These are phyloP conservation scores for Xylaria cubensis DNA, from an alignment of 495 filamentous ascomycete species.

Conservation along the genomic window DNA sequence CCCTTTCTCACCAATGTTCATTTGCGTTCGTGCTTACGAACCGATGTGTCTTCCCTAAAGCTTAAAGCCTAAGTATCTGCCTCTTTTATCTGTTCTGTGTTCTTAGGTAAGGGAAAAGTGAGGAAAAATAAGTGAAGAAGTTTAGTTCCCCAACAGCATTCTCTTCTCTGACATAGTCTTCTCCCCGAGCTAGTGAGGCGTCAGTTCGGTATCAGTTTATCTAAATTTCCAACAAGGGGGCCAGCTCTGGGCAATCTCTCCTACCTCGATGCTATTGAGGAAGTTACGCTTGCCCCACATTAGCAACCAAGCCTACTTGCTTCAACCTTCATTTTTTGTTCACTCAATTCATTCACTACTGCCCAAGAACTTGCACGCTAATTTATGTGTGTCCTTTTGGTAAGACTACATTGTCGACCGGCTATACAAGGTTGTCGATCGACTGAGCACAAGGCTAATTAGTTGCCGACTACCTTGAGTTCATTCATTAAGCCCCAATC, in stretches of 20 bases:
- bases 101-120: background rate
- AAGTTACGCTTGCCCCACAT: conserved; percentile 17
- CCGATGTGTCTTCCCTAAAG: background rate
- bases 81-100: background rate
- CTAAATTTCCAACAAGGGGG: background rate
- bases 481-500: background rate
- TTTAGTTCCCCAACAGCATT: background rate
- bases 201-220: background rate
- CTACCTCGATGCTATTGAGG: conserved; percentile 7
- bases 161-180: background rate
- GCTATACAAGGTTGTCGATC: background rate
- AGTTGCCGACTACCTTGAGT: background rate
- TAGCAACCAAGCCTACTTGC: background rate
- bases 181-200: background rate
- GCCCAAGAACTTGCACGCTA: background rate
- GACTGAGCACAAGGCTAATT: background rate
- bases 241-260: background rate
- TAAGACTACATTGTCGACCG: background rate
- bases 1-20: background rate
- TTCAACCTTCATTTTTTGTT: conserved; percentile 1
- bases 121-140: background rate
- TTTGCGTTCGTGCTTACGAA: background rate
- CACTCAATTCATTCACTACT: background rate
- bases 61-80: background rate
- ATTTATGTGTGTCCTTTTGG: background rate